Evolutionary conservation across 2,329 filamentous ascomycete genomes (phyloP), one percentile per base, ranked within the genome.

Genomic region (Aspergillus thermomutatus): DNA sequence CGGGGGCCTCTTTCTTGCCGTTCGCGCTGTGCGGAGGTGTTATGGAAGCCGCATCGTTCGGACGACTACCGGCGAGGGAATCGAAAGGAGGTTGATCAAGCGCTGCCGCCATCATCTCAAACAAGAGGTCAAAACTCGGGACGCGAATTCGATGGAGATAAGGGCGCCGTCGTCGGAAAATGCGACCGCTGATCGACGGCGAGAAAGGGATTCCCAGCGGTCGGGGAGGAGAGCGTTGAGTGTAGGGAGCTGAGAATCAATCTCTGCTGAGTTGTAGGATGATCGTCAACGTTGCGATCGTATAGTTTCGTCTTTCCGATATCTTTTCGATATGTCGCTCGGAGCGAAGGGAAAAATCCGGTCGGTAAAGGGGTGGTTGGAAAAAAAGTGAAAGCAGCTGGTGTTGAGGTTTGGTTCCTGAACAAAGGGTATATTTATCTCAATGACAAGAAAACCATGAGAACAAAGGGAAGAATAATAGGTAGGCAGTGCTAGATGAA

Each of bases 161-260:
- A 52, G 62, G 54, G 60, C 64, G 72, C 71, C 72, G 73, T 72
- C 72, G 72, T 74, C 73, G 69, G 59, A 66, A 63, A 61, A 65
- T 65, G 71, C 67, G 73, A 76, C 74, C 74, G 74, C 74, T 76
- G 72, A 75, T 72, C 72, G 73, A 75, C 74, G 74, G 71, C 73
- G 65, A 68, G 56, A 59, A 53, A 54, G 59, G 54, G 57, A 56
- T 70, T 72, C 74, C 74, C 74, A 76, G 74, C 74, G 74, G 74
- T 75, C 73, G 69, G 72, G 73, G 73, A 64, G 64, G 21, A 50
- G 23, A 52, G 54, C 34, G 51, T 31, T 52, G 53, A 56, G 19
- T 45, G 49, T 40, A 46, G 27, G 45, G 21, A 55, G 25, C 58
- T 41, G 54, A 37, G 52, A 50, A 26, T 26, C 50, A 49, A 54